Conservation (phyloP, 208 protist genomes). For the Crithidia expoeki region DNA sequence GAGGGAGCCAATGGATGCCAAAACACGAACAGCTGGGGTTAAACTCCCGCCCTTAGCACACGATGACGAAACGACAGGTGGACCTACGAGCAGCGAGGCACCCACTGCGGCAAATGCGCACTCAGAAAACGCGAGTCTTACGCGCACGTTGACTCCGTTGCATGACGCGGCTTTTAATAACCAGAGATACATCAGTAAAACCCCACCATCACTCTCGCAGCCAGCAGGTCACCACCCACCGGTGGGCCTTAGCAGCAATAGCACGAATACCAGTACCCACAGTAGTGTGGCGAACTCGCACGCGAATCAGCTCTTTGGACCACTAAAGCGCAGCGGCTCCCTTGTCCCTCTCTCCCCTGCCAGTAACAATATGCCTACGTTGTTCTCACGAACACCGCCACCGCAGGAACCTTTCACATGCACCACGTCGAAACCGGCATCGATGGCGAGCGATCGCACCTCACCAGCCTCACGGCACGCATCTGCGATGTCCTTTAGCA, state of each 20-base stretch:
- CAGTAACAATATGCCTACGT: neutral
- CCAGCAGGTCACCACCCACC: no score
- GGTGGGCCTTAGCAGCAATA: no score
- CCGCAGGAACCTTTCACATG: neutral
- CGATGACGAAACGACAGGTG: neutral
- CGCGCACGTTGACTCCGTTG: neutral
- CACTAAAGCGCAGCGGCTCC: neutral
- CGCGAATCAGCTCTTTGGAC: neutral
- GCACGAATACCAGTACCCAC: neutral
- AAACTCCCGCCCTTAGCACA: slow-evolving; percentile 5
- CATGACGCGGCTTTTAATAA: neutral
- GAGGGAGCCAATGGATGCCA: neutral
- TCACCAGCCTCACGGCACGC: no score
- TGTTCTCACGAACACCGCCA: neutral
- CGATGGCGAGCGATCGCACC: no score
- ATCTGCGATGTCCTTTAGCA: no score
- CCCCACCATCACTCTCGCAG: neutral
- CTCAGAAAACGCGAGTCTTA: neutral
- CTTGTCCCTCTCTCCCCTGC: slow-evolving; percentile 2
- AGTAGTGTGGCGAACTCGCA: neutral
- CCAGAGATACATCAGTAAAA: neutral
- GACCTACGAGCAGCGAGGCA: neutral
- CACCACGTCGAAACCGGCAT: neutral
- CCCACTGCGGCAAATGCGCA: neutral
- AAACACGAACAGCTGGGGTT: neutral